Evolutionary conservation across 2,329 filamentous ascomycete genomes (phyloP).

Genomic region (Ramularia endophylla): DNA sequence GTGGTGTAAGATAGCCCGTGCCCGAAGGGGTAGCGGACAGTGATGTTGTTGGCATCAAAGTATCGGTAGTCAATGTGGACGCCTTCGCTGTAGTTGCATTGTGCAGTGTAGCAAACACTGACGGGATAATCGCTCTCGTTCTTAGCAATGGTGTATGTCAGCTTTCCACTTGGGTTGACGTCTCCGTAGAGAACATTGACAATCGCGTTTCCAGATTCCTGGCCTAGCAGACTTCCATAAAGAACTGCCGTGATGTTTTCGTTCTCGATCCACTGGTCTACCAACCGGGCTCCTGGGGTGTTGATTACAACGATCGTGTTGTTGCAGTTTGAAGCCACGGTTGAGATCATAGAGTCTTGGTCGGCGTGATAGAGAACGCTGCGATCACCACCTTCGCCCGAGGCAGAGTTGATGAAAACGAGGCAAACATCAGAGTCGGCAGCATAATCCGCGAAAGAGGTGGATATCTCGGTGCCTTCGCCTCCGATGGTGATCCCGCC

Average conservation of each 20-base stretch:
- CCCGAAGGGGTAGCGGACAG: slow-evolving; percentile 39
- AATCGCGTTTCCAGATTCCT: slow-evolving; percentile 24
- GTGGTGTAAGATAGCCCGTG: slow-evolving; percentile 41
- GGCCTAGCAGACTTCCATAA: slow-evolving; percentile 26
- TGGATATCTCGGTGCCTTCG: slow-evolving; percentile 7
- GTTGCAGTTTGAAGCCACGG: slow-evolving; percentile 31
- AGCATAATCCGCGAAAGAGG: slow-evolving; percentile 12
- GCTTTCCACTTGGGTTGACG: slow-evolving; percentile 24
- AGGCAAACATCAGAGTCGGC: slow-evolving; percentile 24
- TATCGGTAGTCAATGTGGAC: slow-evolving; percentile 40
- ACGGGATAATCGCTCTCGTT: slow-evolving; percentile 44
- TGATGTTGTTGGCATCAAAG: slow-evolving; percentile 37
- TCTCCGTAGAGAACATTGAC: slow-evolving; percentile 27
- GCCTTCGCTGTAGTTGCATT: slow-evolving; percentile 36
- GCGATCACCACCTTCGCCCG: slow-evolving; percentile 25
- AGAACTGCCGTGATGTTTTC: slow-evolving; percentile 26
- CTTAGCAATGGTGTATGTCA: slow-evolving; percentile 28
- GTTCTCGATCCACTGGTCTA: slow-evolving; percentile 26
- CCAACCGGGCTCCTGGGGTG: slow-evolving; percentile 23
- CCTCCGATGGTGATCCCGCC: slow-evolving; percentile 4
- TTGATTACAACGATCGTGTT: slow-evolving; percentile 29
- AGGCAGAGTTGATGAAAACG: slow-evolving; percentile 29
- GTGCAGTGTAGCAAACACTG: slow-evolving; percentile 53
- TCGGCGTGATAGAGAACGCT: slow-evolving; percentile 20
- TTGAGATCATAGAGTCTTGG: slow-evolving; percentile 23